Evolutionary conservation across 805 yeast genomes (phyloP).

Genomic region (Citeromyces matritensis): DNA sequence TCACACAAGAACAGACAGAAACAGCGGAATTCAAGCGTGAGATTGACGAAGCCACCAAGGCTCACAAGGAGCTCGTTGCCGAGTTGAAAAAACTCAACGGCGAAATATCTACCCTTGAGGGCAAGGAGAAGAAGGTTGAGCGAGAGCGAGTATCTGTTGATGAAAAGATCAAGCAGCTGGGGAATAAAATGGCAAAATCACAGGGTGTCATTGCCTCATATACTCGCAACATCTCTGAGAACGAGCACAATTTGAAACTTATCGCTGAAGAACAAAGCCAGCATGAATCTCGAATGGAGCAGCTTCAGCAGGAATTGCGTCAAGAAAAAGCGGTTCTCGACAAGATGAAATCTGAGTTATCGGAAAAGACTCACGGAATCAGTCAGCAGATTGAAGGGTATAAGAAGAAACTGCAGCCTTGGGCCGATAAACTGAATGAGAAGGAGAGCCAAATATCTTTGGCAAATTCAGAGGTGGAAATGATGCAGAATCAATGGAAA

Average conservation of each 20-base stretch:
- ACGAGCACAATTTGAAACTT: constrained; percentile 26
- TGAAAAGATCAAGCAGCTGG: constrained; percentile 60
- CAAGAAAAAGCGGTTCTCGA: constrained; percentile 44
- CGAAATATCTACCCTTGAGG: constrained; percentile 16
- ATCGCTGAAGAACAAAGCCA: constrained; percentile 27
- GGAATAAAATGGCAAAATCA: constrained; percentile 40
- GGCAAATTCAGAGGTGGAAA: constrained; percentile 48
- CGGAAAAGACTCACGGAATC: constrained; percentile 58
- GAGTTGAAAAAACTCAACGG: constrained; percentile 9
- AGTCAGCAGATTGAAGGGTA: constrained; percentile 48
- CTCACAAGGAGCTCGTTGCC: constrained; percentile 11
- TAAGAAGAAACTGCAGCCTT: constrained; percentile 66
- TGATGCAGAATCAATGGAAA: constrained; percentile 30
- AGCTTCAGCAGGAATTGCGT: constrained; percentile 27
- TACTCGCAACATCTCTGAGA: constrained; percentile 24
- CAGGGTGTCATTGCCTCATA: constrained; percentile 37
- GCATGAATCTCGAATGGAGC: constrained; percentile 25
- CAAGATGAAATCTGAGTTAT: constrained; percentile 46
- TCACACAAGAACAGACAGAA: constrained; percentile 26
- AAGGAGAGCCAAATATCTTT: constrained; percentile 51
- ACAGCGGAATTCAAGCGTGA: constrained; percentile 22
- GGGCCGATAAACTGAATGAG: constrained; percentile 53
- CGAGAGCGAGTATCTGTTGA: constrained; percentile 54
- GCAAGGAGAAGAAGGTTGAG: constrained; percentile 26
- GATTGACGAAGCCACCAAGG: constrained; percentile 12